Base-by-base conservation (phyloP, 257 asterid genomes). In the Penstemon eatonii region DNA sequence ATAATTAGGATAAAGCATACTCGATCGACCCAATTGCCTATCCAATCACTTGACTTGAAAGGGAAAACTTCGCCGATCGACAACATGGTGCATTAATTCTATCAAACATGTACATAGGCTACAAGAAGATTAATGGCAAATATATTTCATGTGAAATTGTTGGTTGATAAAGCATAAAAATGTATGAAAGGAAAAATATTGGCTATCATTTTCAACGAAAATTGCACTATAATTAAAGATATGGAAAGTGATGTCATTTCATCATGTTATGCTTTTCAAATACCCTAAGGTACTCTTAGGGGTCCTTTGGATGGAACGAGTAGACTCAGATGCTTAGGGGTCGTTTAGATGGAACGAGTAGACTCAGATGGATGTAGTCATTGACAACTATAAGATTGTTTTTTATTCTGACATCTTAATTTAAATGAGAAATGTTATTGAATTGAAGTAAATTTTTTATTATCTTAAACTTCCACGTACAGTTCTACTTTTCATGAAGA, bases 121-220 rank as follows among this genome's bases (percentile, higher is more conserved):
- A 38, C 12, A 58, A 56, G 38, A 9, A n/a, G 13, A 39, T 5
- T 25, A 25, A 2, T 25, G 33, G 33, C 33, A 11, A 11, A n/a
- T 59, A 39, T 25, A 12, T 58, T 37, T 18, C 65, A 55, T 36
- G 8, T 37, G 51, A 54, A 63, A 63, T 53, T 43, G 52, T 71
- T 42, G 18, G 11, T 12, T 25, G 44, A 60, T 61, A 39, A 12
- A 7, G 3, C 5, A 37, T 43, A 43, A 8, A 51, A 8, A 52
- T 52, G 18, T 8, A 5, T 11, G 49, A 46, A 59, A 25, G 33
- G 33, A 2, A 25, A 25, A 2, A 25, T 25, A 25, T 57, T 47
- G 60, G 60, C 58, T 56, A 47, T 69, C 37, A 58, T 38, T 39
- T 49, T 49, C 52, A 40, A 49, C 19, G 6, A 15, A 13, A 69